Conservation (phyloP, 257 asterid species). For the Solanum pennellii region DNA sequence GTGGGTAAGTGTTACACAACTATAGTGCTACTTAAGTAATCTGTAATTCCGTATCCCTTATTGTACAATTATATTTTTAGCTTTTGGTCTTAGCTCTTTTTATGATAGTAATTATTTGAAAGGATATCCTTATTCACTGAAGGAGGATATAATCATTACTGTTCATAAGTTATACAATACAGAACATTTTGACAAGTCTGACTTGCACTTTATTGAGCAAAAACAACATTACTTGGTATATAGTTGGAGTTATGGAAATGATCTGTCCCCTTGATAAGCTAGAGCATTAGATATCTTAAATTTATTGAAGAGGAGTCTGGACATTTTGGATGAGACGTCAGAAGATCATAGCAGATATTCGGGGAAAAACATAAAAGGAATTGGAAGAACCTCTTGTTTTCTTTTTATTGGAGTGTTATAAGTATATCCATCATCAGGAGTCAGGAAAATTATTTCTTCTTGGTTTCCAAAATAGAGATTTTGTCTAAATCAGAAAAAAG, state of each 20-base stretch:
- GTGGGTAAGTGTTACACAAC: constrained; percentile 53
- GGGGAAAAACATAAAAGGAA: background rate
- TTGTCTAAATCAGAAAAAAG: background rate
- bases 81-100: background rate
- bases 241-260: background rate
- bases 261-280: background rate
- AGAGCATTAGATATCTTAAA: background rate
- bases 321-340: background rate
- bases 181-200: background rate
- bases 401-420: background rate
- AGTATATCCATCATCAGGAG: background rate
- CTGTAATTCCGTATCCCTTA: background rate
- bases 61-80: background rate
- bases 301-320: background rate
- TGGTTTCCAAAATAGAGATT: background rate
- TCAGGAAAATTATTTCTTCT: background rate
- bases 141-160: background rate
- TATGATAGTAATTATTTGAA: background rate
- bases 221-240: background rate
- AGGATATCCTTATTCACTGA: background rate
- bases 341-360: background rate
- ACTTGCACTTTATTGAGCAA: background rate
- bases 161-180: background rate
- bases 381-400: background rate
- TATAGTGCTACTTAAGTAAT: background rate